Percentiles rank a stretch among this genome's conserved stretches.
phyloP scores from a whole-genome alignment of 2,329 filamentous ascomycete genomes.

The Hymenoscyphus scutula region DNA sequence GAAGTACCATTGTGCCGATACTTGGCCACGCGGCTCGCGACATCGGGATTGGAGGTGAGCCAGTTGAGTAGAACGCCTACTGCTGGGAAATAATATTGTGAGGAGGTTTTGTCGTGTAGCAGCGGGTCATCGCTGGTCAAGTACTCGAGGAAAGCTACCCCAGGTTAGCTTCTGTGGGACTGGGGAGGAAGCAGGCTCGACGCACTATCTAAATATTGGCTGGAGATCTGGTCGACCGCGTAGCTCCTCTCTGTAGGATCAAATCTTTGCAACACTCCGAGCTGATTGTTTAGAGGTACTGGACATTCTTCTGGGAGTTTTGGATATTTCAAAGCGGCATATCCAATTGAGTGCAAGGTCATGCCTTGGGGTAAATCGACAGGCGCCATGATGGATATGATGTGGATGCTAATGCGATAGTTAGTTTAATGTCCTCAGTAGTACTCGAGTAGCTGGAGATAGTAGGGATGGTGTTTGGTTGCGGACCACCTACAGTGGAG shows the following conservation, averaged over 20 bases:
- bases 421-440: too few species aligned
- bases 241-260: slow-evolving; percentile 17
- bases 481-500: too few species aligned
- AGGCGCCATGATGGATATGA: slow-evolving; percentile 10
- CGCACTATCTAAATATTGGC: slow-evolving; percentile 24
- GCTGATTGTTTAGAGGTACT: slow-evolving; percentile 21
- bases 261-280: slow-evolving; percentile 24
- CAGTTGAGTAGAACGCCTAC: slow-evolving; percentile 27
- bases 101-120: slow-evolving; percentile 21
- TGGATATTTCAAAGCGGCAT: slow-evolving; percentile 17
- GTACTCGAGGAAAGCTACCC: slow-evolving; percentile 23
- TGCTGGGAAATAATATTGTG: slow-evolving; percentile 29
- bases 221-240: slow-evolving; percentile 26
- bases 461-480: too few species aligned
- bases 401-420: too few species aligned
- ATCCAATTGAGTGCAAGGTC: slow-evolving; percentile 15
- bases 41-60: slow-evolving; percentile 25
- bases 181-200: too few species aligned
- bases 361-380: slow-evolving; percentile 12
- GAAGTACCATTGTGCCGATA: slow-evolving; percentile 11
- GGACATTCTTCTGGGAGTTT: slow-evolving; percentile 1
- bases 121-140: slow-evolving; percentile 23
- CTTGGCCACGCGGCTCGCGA: slow-evolving; percentile 22
- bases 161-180: neutral
- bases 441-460: too few species aligned